phyloP scores from a whole-genome alignment of 106 monocot genomes.

The Chionographis japonica region DNA sequence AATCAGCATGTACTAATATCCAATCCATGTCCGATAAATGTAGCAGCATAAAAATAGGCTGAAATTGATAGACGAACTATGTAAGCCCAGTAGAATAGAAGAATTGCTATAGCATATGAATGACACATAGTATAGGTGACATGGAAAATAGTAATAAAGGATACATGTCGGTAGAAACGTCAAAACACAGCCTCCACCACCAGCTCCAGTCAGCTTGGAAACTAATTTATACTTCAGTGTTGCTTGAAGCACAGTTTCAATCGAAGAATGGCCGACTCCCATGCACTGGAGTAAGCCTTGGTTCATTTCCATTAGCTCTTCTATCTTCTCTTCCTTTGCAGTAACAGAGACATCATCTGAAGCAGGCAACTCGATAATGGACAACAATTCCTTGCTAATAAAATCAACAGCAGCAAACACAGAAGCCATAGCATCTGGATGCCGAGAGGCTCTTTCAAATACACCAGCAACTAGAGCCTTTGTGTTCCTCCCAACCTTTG shows the following conservation, averaged over 20 bases:
- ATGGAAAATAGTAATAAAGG: conserved; percentile 22
- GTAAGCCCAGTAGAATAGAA: too few species aligned
- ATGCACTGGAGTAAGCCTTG: conserved; percentile 91
- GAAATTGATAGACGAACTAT: too few species aligned
- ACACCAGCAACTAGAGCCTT: conserved; percentile 82
- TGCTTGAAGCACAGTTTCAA: conserved; percentile 66
- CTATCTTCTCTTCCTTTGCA: conserved; percentile 68
- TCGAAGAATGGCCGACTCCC: conserved; percentile 90
- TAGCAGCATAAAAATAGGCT: too few species aligned
- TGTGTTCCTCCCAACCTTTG: conserved; percentile 86
- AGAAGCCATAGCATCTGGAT: conserved; percentile 74
- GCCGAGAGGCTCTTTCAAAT: conserved; percentile 56
- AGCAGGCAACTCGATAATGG: conserved; percentile 47
- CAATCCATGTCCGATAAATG: too few species aligned
- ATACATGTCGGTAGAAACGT: conserved; percentile 80
- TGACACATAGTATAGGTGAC: too few species aligned
- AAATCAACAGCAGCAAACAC: conserved; percentile 73
- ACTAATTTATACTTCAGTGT: conserved; percentile 74
- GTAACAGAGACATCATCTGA: conserved; percentile 52
- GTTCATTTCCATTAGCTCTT: conserved; percentile 94
- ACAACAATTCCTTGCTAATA: conserved; percentile 70
- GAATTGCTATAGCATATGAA: too few species aligned
- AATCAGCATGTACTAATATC: too few species aligned
- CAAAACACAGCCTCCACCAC: conserved; percentile 96
- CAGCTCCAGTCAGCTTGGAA: conserved; percentile 94